Base-by-base conservation (phyloP, 2,329 filamentous ascomycete species). In the Aaosphaeria pasadenensis region DNA sequence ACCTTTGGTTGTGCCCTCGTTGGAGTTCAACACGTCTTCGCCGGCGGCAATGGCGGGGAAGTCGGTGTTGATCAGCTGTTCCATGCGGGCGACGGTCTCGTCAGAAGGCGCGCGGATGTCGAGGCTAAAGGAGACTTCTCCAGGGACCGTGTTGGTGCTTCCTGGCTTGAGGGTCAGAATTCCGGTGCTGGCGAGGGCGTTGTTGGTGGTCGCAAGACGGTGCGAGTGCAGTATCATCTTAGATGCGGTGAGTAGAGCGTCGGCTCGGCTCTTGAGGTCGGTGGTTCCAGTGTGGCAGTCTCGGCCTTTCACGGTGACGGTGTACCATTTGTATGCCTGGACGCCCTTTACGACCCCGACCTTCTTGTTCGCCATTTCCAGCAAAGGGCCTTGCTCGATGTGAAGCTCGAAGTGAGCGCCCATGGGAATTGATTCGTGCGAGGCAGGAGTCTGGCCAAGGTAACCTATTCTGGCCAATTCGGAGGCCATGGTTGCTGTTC, bases 391-490 rank as follows among this genome's bases (percentile, higher is more conserved):
- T 65, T 95, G 90, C 65, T 95, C 89, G 45, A 92, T 92, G 62
- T 94, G 89, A 7, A 94, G 77, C 67, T 92, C 88, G 59, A 92
- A 91, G 66, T 92, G 88, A 0, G 87, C 88, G 1, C 82, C 86
- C 70, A 91, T 83, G 0, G 86, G 86, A 11, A 78, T 81, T 31
- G 76, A 73, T 52, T 78, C 74, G 64, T 86, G 76, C 45, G 76
- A 82, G 24, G 81, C 80, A 6, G 79, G 76, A 0, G 76, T 70
- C 0, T 69, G 56, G 11, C 88, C 88, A 0, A 89, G 71, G 54
- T 88, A 91, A 1, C 84, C 84, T 44, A 91, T 90, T 11, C 86
- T 78, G 60, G 87, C 74, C 0, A 94, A 77, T 51, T 91, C 87
- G 0, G 75, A 80, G 57, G 78, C 85, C 77, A 87, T 82, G 7